These are phyloP conservation scores for Cladophialophora psammophila DNA, from an alignment of 2,329 filamentous ascomycete species.

Conservation along the genomic window DNA sequence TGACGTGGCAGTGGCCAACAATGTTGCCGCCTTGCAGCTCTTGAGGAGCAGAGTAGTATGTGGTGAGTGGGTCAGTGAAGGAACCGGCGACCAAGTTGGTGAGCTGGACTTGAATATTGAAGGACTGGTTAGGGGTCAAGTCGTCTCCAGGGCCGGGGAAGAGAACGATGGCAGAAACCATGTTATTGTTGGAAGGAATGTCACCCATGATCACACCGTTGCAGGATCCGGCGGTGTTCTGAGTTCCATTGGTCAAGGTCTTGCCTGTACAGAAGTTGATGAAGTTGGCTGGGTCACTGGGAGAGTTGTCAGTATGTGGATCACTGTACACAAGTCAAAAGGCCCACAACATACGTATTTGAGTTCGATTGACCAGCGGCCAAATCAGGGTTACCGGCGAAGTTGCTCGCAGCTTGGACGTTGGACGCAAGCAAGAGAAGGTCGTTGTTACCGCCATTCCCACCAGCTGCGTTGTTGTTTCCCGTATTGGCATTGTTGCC, in stretches of 20 bases:
- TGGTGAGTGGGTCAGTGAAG: conserved; percentile 62
- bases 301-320: conserved; percentile 22
- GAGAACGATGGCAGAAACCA: conserved; percentile 64
- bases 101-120: conserved; percentile 59
- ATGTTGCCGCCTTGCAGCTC: conserved; percentile 53
- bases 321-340: background rate
- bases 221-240: conserved; percentile 60
- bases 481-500: conserved; percentile 19
- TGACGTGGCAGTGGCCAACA: conserved; percentile 53
- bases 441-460: conserved; percentile 26
- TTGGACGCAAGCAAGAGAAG: conserved; percentile 28
- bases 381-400: conserved; percentile 15
- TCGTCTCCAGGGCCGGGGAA: conserved; percentile 54
- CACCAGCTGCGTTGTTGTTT: conserved; percentile 20
- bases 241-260: conserved; percentile 63
- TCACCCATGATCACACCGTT: conserved; percentile 67
- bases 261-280: conserved; percentile 67
- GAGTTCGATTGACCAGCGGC: conserved; percentile 33
- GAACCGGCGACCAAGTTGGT: conserved; percentile 59
- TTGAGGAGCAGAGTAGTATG: conserved; percentile 65
- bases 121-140: conserved; percentile 53
- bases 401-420: conserved; percentile 36
- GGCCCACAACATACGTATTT: conserved; percentile 30
- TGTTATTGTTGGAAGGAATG: conserved; percentile 59
- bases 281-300: conserved; percentile 59